phyloP scores from a whole-genome alignment of 257 asterid genomes.

The Primulina huaijiensis region DNA sequence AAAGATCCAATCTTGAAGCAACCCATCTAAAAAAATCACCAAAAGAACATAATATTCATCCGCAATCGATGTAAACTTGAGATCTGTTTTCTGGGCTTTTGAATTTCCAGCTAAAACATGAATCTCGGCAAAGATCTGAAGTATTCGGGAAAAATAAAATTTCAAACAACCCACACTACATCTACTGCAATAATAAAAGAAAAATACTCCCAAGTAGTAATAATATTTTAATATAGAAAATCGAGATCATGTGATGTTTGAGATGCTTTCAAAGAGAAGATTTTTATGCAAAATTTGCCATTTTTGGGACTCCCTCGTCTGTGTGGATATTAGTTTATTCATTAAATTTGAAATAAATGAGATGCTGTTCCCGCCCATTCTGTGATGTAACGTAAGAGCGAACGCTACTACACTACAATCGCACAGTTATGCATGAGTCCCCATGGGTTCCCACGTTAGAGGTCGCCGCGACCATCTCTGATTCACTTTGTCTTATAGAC shows the following conservation, averaged over 20 bases:
- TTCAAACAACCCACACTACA: slow-evolving; percentile 19
- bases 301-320: no score
- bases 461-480: no score
- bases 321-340: no score
- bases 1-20: slow-evolving; percentile 35
- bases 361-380: background rate
- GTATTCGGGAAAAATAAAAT: slow-evolving; percentile 17
- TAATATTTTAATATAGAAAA: no score
- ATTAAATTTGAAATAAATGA: background rate
- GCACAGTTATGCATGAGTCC: no score
- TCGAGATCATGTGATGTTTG: background rate
- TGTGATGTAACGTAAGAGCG: no score
- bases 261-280: background rate
- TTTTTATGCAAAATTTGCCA: no score
- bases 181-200: slow-evolving; percentile 18
- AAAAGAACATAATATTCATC: background rate
- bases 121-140: slow-evolving; percentile 32
- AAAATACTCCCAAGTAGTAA: background rate
- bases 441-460: no score
- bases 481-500: no score
- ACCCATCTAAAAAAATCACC: slow-evolving; percentile 12
- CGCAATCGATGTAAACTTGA: slow-evolving; percentile 1
- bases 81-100: slow-evolving; percentile 23
- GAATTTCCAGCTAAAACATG: slow-evolving; percentile 21
- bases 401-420: no score